Conservation (phyloP, 179 eudicot genomes). For the Beta corolliflora region DNA sequence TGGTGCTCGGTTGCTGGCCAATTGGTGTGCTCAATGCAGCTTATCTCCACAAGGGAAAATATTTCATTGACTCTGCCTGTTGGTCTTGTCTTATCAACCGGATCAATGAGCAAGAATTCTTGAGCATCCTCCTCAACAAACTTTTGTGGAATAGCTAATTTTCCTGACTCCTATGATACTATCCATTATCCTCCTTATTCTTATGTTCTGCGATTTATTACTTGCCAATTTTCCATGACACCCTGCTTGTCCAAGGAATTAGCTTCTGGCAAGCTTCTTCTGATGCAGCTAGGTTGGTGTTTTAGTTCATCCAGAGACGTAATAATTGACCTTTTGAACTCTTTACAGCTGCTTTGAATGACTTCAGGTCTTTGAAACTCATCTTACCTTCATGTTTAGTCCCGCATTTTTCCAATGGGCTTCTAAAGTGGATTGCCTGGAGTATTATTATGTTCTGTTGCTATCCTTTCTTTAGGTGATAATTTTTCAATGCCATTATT, state of each 20-base stretch:
- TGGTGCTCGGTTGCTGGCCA: background rate
- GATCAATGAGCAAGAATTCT: background rate
- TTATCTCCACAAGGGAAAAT: background rate
- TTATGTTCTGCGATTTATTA: background rate
- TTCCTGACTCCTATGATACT: background rate
- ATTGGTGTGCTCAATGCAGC: background rate
- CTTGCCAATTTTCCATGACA: background rate
- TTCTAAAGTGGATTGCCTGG: background rate
- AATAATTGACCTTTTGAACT: background rate
- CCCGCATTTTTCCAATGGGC: background rate
- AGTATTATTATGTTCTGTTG: background rate
- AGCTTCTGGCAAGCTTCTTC: background rate
- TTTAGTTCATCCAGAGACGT: background rate
- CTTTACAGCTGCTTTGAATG: background rate
- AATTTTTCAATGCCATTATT: background rate
- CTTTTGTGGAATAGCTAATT: background rate
- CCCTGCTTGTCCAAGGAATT: background rate
- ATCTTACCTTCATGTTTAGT: background rate
- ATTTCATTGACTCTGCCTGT: background rate
- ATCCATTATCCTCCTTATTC: background rate
- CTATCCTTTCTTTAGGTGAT: background rate
- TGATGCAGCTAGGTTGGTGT: background rate
- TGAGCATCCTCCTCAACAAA: background rate
- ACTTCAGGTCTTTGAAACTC: background rate
- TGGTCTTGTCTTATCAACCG: background rate